These are phyloP conservation scores for Elaeis oleifera DNA, from an alignment of 202 grass and related monocot species.

Conservation along the genomic window DNA sequence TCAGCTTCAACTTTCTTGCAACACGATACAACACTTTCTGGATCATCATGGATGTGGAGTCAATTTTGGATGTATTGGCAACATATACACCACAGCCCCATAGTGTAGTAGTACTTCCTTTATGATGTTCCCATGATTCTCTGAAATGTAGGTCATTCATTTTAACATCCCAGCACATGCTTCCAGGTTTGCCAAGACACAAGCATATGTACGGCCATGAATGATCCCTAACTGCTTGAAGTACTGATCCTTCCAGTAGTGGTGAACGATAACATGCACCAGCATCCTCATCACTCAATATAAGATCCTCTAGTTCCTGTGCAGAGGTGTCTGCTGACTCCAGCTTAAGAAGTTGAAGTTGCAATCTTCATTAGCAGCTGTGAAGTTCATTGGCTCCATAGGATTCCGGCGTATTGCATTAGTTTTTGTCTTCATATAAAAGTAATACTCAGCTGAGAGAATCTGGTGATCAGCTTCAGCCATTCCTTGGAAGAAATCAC, in stretches of 20 bases:
- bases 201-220: slow-evolving; percentile 95
- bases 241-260: slow-evolving; percentile 18
- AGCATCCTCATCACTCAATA: slow-evolving; percentile 20
- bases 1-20: slow-evolving; percentile 74
- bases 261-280: slow-evolving; percentile 2
- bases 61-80: slow-evolving; percentile 86
- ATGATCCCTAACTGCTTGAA: slow-evolving; percentile 53
- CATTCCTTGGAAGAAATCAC: slow-evolving; percentile 79
- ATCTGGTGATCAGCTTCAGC: slow-evolving; percentile 81
- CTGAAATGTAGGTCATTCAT: slow-evolving; percentile 85
- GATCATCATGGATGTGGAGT: slow-evolving; percentile 90
- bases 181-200: slow-evolving; percentile 83
- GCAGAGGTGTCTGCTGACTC: slow-evolving; percentile 15
- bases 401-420: slow-evolving; percentile 94
- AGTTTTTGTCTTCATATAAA: slow-evolving; percentile 65
- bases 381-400: slow-evolving; percentile 94
- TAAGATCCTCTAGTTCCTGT: slow-evolving; percentile 22
- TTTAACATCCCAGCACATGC: slow-evolving; percentile 94
- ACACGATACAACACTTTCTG: slow-evolving; percentile 64
- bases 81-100: slow-evolving; percentile 78
- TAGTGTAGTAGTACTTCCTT: slow-evolving; percentile 52
- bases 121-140: slow-evolving; percentile 78
- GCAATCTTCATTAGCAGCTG: slow-evolving; percentile 35
- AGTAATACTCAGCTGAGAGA: slow-evolving; percentile 44
- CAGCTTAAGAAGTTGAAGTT: slow-evolving; percentile 58